These are phyloP conservation scores for Fusarium gaditjirri DNA, from an alignment of 2,329 filamentous ascomycete genomes.

Conservation along the genomic window DNA sequence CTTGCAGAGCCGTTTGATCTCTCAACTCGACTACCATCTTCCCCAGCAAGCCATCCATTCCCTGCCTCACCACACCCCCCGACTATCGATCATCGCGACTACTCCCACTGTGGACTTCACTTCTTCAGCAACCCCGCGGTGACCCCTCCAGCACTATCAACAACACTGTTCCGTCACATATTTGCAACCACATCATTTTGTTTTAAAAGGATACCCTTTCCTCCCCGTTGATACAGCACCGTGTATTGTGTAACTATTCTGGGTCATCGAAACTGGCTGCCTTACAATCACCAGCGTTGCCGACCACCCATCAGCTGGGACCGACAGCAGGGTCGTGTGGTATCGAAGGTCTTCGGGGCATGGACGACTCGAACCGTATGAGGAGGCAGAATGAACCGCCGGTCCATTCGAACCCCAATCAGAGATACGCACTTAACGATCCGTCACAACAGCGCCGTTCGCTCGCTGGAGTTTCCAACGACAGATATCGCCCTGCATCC, in stretches of 20 bases:
- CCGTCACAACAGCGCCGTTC: conserved; percentile 58
- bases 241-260: conserved; percentile 16
- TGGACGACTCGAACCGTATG: conserved; percentile 81
- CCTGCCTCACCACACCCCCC: conserved; percentile 40
- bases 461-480: conserved; percentile 48
- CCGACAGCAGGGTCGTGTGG: conserved; percentile 65
- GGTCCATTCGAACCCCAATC: conserved; percentile 68
- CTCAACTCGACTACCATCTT: conserved; percentile 42
- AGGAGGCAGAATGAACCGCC: conserved; percentile 80
- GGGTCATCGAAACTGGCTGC: conserved; percentile 40
- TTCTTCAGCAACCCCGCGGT: conserved; percentile 41
- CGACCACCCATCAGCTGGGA: conserved; percentile 72
- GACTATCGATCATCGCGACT: conserved; percentile 43
- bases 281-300: conserved; percentile 47
- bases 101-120: conserved; percentile 40
- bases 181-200: not conserved
- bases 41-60: conserved; percentile 42
- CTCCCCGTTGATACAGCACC: conserved; percentile 9
- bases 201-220: conserved; percentile 2
- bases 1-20: conserved; percentile 37
- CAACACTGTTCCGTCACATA: conserved; percentile 13
- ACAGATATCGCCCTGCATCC: conserved; percentile 61
- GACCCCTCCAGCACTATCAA: conserved; percentile 40
- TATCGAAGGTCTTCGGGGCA: conserved; percentile 68
- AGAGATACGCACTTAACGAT: conserved; percentile 63